Percentiles rank a stretch among this genome's conserved stretches.
These are phyloP conservation scores for Carex sylvatica DNA, from an alignment of 202 grass and related monocot species.

Conservation along the genomic window DNA sequence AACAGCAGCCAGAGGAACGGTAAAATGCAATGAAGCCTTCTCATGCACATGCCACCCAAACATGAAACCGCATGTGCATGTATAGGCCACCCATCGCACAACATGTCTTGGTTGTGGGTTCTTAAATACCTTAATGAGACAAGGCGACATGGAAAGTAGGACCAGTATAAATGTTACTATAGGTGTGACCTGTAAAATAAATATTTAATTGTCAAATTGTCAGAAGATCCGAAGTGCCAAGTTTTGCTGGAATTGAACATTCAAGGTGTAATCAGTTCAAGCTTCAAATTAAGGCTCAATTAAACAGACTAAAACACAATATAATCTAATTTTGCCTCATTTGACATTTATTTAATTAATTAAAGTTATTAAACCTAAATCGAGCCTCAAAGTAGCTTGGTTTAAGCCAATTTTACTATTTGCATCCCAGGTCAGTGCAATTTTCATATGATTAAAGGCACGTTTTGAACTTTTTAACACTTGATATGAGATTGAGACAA, in stretches of 20 bases:
- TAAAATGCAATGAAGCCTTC: slow-evolving; percentile 95
- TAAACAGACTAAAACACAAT: slow-evolving; percentile 26
- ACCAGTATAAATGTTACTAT: slow-evolving; percentile 75
- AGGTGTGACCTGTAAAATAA: slow-evolving; percentile 68
- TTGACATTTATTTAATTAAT: neutral
- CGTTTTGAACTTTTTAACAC: neutral
- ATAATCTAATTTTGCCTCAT: neutral
- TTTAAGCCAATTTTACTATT: neutral
- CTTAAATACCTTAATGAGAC: slow-evolving; percentile 64
- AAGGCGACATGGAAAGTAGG: slow-evolving; percentile 74
- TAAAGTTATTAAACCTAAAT: neutral
- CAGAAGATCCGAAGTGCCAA: slow-evolving; percentile 7
- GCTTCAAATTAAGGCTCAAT: slow-evolving; percentile 11
- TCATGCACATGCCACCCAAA: slow-evolving; percentile 98
- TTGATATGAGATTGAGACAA: too few species aligned
- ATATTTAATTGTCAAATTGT: slow-evolving; percentile 21
- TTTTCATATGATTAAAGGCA: neutral
- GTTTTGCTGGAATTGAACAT: neutral
- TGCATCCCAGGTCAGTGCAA: neutral
- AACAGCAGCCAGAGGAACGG: slow-evolving; percentile 67
- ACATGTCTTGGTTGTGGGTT: slow-evolving; percentile 74
- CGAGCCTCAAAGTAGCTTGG: neutral
- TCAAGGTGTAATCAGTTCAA: neutral
- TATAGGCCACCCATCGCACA: slow-evolving; percentile 85
- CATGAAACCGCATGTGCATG: slow-evolving; percentile 88